A percentile compares a stretch with the other conserved stretches of the same genome.
phyloP scores from a whole-genome alignment of 371 early-diverging fungal genomes.

The Rhizomucor pusillus region DNA sequence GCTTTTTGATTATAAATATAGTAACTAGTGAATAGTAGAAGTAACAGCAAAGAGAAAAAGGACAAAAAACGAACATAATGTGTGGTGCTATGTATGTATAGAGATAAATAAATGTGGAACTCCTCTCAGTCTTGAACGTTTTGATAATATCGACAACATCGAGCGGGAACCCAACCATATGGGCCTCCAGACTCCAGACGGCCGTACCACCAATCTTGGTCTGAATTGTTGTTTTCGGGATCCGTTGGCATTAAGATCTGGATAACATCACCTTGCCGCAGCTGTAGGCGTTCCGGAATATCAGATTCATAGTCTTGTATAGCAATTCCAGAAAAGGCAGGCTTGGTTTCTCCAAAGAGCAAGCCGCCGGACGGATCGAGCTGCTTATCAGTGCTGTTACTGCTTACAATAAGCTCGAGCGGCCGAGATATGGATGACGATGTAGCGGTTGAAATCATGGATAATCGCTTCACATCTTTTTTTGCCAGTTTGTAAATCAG shows the following conservation, averaged over 20 bases:
- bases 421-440: background rate
- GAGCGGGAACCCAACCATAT: constrained; percentile 11
- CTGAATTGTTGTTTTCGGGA: constrained; percentile 5
- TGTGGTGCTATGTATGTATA: too few relatives aligned
- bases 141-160: constrained; percentile 3
- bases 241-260: constrained; percentile 11
- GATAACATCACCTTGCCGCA: constrained; percentile 13
- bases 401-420: background rate
- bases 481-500: too few relatives aligned
- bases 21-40: too few relatives aligned
- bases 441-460: background rate
- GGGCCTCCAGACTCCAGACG: background rate
- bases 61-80: too few relatives aligned
- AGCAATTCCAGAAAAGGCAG: constrained; percentile 9
- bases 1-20: background rate
- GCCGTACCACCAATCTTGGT: constrained; percentile 16
- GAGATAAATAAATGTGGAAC: too few relatives aligned
- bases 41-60: too few relatives aligned
- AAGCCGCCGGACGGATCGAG: background rate
- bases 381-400: background rate
- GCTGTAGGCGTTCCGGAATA: constrained; percentile 7
- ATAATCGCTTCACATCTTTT: background rate
- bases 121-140: background rate
- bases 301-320: constrained; percentile 11
- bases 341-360: constrained; percentile 2